phyloP scores from a whole-genome alignment of 1,139 yeast species.

The Meyerozyma elateridarum region DNA sequence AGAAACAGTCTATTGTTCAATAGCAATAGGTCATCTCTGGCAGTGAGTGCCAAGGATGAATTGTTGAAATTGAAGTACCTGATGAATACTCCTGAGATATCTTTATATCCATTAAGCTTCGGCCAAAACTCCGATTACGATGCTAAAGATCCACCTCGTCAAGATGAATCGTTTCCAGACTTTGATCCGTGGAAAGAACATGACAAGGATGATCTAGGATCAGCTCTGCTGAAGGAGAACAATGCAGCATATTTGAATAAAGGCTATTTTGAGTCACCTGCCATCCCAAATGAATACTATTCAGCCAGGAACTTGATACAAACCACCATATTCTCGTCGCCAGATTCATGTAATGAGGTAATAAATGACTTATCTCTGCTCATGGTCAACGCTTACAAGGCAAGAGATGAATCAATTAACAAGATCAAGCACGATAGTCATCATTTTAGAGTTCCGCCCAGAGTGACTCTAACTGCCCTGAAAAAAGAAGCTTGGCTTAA shows the following conservation, averaged over 20 bases:
- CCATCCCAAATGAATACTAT: slow-evolving; percentile 56
- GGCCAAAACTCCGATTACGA: slow-evolving; percentile 7
- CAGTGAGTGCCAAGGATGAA: slow-evolving; percentile 30
- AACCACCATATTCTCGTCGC: slow-evolving; percentile 37
- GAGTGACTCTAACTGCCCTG: slow-evolving; percentile 85
- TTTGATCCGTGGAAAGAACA: slow-evolving; percentile 75
- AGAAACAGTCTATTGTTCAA: slow-evolving; percentile 33
- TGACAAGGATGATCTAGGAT: slow-evolving; percentile 38
- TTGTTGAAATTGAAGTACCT: slow-evolving; percentile 31
- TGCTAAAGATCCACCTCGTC: not conserved
- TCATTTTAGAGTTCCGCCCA: slow-evolving; percentile 70
- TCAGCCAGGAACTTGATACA: slow-evolving; percentile 50
- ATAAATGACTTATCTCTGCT: slow-evolving; percentile 42
- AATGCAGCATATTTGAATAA: slow-evolving; percentile 38
- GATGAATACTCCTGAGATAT: slow-evolving; percentile 32
- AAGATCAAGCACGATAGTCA: slow-evolving; percentile 50
- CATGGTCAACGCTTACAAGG: slow-evolving; percentile 59
- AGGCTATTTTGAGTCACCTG: slow-evolving; percentile 58
- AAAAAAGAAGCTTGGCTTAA: slow-evolving; percentile 81
- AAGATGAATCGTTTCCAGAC: slow-evolving; percentile 58
- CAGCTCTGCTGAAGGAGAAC: slow-evolving; percentile 24
- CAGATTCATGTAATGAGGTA: slow-evolving; percentile 34
- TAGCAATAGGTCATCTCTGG: slow-evolving; percentile 22
- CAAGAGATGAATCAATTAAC: slow-evolving; percentile 60
- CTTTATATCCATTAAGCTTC: slow-evolving; percentile 35